These are phyloP conservation scores for Pseudozyma sp. DNA, from an alignment of 1,284 basidiomycete species.

Conservation along the genomic window DNA sequence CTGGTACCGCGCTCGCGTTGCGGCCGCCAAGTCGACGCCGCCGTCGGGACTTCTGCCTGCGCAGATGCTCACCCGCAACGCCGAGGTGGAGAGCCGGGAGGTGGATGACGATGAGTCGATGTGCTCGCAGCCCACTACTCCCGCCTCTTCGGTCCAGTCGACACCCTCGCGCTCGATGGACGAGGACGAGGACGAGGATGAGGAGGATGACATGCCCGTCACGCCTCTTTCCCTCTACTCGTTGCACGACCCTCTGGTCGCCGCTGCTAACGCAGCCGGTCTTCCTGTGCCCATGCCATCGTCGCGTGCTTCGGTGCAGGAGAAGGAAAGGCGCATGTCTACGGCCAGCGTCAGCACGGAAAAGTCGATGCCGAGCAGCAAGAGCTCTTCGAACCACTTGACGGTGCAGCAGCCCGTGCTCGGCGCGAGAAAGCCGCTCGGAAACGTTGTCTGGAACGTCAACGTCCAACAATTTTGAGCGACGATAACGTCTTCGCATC, in stretches of 20 bases:
- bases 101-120: slow-evolving; percentile 61
- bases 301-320: slow-evolving; percentile 35
- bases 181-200: slow-evolving; percentile 66
- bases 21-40: slow-evolving; percentile 26
- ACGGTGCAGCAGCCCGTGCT: slow-evolving; percentile 41
- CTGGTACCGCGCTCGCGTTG: slow-evolving; percentile 76
- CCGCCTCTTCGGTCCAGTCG: slow-evolving; percentile 60
- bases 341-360: slow-evolving; percentile 1
- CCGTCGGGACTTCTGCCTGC: slow-evolving; percentile 50
- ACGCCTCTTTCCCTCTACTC: slow-evolving; percentile 66
- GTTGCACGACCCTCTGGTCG: slow-evolving; percentile 58
- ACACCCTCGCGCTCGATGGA: slow-evolving; percentile 65
- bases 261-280: slow-evolving; percentile 43
- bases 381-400: slow-evolving; percentile 37
- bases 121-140: slow-evolving; percentile 57
- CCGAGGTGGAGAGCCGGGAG: slow-evolving; percentile 30
- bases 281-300: slow-evolving; percentile 41
- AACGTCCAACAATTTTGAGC: slow-evolving; percentile 45
- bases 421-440: slow-evolving; percentile 33
- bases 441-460: slow-evolving; percentile 47
- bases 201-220: slow-evolving; percentile 66
- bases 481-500: background rate
- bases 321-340: slow-evolving; percentile 31
- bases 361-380: slow-evolving; percentile 29
- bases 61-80: slow-evolving; percentile 36